Percentiles rank a stretch among this genome's conserved stretches.
phyloP scores from a whole-genome alignment of 768 basidiomycete genomes.

The Hebeloma cylindrosporum region DNA sequence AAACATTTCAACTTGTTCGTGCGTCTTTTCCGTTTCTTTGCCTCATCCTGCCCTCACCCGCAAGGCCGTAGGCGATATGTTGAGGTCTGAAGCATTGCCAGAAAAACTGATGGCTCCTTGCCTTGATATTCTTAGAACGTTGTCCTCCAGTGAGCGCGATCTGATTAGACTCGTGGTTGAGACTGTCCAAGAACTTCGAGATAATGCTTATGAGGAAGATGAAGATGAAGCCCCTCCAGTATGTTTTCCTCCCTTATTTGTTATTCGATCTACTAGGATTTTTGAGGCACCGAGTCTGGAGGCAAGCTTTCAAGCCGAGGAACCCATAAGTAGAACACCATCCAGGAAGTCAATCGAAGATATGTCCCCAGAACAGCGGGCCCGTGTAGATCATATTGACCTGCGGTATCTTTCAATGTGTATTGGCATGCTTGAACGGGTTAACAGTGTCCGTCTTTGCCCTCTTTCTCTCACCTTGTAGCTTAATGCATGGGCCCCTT shows the following conservation, averaged over 20 bases:
- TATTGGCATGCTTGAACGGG: constrained; percentile 82
- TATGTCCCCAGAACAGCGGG: constrained; percentile 60
- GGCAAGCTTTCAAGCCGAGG: constrained; percentile 28
- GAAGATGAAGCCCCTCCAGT: constrained; percentile 28
- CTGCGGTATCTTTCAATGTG: constrained; percentile 74
- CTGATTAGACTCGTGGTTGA: constrained; percentile 88
- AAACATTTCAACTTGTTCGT: constrained; percentile 87
- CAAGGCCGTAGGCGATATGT: constrained; percentile 68
- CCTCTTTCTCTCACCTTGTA: not conserved
- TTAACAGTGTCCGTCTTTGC: constrained; percentile 65
- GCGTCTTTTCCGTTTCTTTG: constrained; percentile 32
- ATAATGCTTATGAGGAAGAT: constrained; percentile 40
- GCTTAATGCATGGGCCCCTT: not conserved
- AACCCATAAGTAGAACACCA: constrained; percentile 26
- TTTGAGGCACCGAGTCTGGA: constrained; percentile 21
- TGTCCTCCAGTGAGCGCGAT: constrained; percentile 77
- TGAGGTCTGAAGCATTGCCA: constrained; percentile 69
- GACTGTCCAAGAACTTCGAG: constrained; percentile 78
- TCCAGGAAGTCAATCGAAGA: constrained; percentile 28
- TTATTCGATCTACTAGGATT: constrained; percentile 1
- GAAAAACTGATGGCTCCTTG: constrained; percentile 68
- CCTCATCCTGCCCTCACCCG: constrained; percentile 1
- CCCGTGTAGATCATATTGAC: constrained; percentile 61
- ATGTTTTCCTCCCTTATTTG: constrained; percentile 2
- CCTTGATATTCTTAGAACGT: constrained; percentile 76